Base-by-base conservation (phyloP, 2,329 filamentous ascomycete genomes). In the Pestalotiopsis sp. region DNA sequence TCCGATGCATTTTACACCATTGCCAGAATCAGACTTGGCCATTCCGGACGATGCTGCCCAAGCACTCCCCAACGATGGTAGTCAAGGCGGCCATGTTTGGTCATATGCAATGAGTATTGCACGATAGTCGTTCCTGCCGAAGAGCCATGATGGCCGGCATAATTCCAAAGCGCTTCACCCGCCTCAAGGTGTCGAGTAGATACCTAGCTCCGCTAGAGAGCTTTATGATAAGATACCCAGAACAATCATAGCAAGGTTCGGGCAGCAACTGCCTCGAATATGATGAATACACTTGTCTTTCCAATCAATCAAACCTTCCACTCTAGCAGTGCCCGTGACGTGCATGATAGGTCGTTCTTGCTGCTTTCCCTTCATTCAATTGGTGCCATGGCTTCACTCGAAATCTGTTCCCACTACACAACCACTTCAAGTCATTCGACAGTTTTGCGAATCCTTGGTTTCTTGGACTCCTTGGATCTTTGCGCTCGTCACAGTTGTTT, bases 381-480 rank as follows among this genome's bases (percentile, higher is more conserved):
- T 36, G 31, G 31, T 52, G 14, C 45, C 57, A 59, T 14, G 17
- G 23, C 27, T 59, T 27, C 20, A 11, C 13, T 17, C 57, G 13
- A 59, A 36, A 59, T 23, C 25, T 27, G 57, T 14, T 14, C 17
- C 14, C 25, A 13, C 27, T n/a, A 23, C 6, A 23, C 11, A 2
- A 45, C 23, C 62, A 39, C 41, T n/a, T 5, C 41, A 27, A 9
- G n/a, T 45, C 23, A 39, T 25, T 20, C 13, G 41, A 27, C 39
- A 12, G 13, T 52, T 23, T 14, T 23, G 23, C 36, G 14, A 11
- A 14, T 20, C 27, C 20, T 66, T 60, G 64, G 64, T 27, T 41
- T 66, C 38, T 49, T 66, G n/a, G 64, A 59, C 55, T 60, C n/a
- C 55, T 59, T 60, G 20, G 52, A 20, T 12, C n/a, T 12, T 52